Conservation (phyloP, 495 filamentous ascomycete genomes). For the Opeltia flavorubescens region DNA sequence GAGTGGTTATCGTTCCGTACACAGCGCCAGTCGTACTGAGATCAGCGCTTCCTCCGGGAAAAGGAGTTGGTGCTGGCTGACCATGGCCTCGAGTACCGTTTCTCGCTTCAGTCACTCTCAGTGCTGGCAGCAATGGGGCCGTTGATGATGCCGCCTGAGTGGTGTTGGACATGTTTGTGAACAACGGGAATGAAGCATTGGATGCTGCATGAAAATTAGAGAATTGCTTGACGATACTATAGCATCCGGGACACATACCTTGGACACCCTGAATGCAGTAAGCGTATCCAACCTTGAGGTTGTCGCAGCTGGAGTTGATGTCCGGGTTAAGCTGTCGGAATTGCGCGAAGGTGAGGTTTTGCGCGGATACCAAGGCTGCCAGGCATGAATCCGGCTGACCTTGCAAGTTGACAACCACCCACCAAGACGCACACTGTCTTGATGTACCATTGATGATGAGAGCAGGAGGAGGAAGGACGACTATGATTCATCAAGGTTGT, state of each 20-base stretch:
- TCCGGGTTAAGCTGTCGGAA: neutral
- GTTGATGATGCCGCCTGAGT: no score
- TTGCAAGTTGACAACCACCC: neutral
- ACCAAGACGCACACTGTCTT: neutral
- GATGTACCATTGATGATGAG: neutral
- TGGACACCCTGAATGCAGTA: neutral
- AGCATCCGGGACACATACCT: neutral
- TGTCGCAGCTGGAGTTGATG: neutral
- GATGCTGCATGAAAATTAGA: no score
- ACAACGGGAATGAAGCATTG: no score
- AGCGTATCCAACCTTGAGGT: neutral
- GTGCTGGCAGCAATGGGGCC: no score
- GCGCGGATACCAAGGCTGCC: neutral
- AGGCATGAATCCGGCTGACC: neutral
- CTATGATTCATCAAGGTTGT: neutral
- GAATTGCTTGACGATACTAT: neutral
- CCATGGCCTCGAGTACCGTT: no score
- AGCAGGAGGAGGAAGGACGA: neutral
- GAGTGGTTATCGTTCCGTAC: no score
- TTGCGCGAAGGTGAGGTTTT: neutral
- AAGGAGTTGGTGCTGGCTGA: no score
- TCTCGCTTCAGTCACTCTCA: no score
- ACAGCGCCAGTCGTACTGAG: no score
- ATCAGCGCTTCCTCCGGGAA: no score
- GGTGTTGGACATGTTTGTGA: no score